These are phyloP conservation scores for Magnaporthiopsis incrustans DNA, from an alignment of 2,329 filamentous ascomycete genomes.

Conservation along the genomic window DNA sequence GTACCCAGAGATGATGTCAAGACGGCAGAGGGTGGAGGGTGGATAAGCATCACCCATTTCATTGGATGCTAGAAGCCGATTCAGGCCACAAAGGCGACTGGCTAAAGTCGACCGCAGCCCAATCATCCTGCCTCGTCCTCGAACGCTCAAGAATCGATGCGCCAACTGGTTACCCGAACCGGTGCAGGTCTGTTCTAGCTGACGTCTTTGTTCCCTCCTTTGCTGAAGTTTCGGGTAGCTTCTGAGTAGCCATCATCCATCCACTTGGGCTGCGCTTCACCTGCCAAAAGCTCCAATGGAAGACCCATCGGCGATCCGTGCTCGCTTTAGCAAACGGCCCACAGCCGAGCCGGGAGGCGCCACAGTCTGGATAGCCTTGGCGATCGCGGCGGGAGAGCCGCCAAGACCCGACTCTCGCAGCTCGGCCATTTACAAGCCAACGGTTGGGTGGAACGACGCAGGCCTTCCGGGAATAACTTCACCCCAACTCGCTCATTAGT, in stretches of 20 bases:
- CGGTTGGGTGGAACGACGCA: background rate
- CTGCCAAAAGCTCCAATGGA: too few species aligned
- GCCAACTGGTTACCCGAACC: too few species aligned
- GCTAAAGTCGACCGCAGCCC: too few species aligned
- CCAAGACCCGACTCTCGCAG: background rate
- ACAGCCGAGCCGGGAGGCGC: constrained; percentile 2
- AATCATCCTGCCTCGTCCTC: too few species aligned
- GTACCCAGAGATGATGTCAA: background rate
- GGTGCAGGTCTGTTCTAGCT: too few species aligned
- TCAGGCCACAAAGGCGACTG: background rate
- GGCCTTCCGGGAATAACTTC: background rate
- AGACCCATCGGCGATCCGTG: too few species aligned
- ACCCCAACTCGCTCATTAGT: too few species aligned
- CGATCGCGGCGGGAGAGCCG: background rate
- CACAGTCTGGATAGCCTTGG: background rate
- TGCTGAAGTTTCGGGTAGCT: too few species aligned
- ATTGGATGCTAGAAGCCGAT: background rate
- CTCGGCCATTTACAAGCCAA: background rate
- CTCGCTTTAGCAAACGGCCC: background rate
- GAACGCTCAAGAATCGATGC: background rate
- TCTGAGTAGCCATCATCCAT: too few species aligned
- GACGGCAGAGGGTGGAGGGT: background rate
- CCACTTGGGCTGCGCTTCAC: too few species aligned
- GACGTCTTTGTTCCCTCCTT: too few species aligned
- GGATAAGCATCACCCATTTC: too few species aligned